phyloP scores from a whole-genome alignment of 139 green algal species.

The Chlorella sp. region DNA sequence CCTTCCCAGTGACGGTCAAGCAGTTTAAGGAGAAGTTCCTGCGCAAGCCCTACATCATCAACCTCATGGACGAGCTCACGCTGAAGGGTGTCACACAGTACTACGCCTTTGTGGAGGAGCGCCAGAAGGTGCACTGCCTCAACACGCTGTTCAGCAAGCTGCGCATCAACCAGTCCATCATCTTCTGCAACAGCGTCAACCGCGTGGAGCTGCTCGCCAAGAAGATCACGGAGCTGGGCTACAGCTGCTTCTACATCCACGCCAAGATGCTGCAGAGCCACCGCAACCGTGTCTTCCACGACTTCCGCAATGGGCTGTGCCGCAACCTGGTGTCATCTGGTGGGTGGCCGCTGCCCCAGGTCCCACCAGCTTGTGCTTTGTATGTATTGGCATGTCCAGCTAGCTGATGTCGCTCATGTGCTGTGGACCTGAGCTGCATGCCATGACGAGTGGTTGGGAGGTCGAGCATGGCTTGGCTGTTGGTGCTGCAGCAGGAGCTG shows the following conservation, averaged over 20 bases:
- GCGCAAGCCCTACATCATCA: conserved; percentile 97
- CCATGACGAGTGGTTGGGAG: too few species aligned
- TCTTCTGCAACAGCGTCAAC: conserved; percentile 99
- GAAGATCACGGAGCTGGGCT: conserved; percentile 99
- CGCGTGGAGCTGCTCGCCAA: conserved; percentile 97
- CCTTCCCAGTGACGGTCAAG: conserved; percentile 98
- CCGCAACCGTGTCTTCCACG: conserved; percentile 99
- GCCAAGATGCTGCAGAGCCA: conserved; percentile 99
- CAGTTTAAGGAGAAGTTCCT: conserved; percentile 73
- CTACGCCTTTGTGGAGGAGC: conserved; percentile 99
- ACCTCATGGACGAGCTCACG: conserved; percentile 99
- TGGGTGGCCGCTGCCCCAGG: too few species aligned
- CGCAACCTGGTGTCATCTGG: conserved; percentile 95
- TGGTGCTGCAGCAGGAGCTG: too few species aligned
- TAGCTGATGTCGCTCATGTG: too few species aligned
- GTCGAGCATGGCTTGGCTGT: too few species aligned
- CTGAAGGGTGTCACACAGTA: conserved; percentile 95
- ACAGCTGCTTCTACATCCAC: conserved; percentile 99
- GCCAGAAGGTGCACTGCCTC: conserved; percentile 86
- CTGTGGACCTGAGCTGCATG: too few species aligned
- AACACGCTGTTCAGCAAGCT: conserved; percentile 91
- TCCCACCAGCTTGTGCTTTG: too few species aligned
- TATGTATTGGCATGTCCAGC: too few species aligned
- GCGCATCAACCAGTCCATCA: conserved; percentile 99
- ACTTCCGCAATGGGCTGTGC: conserved; percentile 98